These are phyloP conservation scores for Hyphopichia burtonii DNA, from an alignment of 1,139 yeast species.

Conservation along the genomic window DNA sequence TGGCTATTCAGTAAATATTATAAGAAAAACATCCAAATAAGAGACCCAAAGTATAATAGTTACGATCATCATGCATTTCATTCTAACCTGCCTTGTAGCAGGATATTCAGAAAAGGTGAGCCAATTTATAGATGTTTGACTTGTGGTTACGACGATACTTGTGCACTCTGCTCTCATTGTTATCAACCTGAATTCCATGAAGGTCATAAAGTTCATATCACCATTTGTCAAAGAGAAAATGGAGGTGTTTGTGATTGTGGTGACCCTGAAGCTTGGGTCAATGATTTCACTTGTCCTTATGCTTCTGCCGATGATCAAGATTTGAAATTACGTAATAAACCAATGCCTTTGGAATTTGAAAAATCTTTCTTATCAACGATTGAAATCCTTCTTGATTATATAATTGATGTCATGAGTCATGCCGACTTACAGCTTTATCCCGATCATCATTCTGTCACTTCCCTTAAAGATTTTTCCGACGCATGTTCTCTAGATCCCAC, in stretches of 20 bases:
- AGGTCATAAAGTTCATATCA: slow-evolving; percentile 74
- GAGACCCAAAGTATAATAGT: slow-evolving; percentile 21
- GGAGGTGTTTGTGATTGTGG: slow-evolving; percentile 84
- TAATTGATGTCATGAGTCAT: slow-evolving; percentile 66
- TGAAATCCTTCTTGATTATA: slow-evolving; percentile 63
- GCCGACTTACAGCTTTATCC: slow-evolving; percentile 39
- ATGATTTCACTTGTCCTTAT: slow-evolving; percentile 37
- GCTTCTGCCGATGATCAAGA: slow-evolving; percentile 15
- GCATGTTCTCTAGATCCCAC: slow-evolving; percentile 30
- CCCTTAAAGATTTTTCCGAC: slow-evolving; percentile 24
- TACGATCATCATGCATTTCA: slow-evolving; percentile 50
- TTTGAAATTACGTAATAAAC: slow-evolving; percentile 10
- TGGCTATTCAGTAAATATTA: slow-evolving; percentile 37
- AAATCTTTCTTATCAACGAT: slow-evolving; percentile 44
- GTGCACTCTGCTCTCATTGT: slow-evolving; percentile 82
- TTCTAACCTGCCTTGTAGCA: slow-evolving; percentile 72
- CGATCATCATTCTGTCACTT: slow-evolving; percentile 18
- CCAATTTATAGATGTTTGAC: slow-evolving; percentile 82
- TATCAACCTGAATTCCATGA: slow-evolving; percentile 67
- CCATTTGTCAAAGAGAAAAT: slow-evolving; percentile 73
- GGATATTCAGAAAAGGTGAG: slow-evolving; percentile 78
- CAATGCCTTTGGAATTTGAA: slow-evolving; percentile 35
- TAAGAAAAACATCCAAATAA: slow-evolving; percentile 17
- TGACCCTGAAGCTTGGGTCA: slow-evolving; percentile 60
- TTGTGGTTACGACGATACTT: slow-evolving; percentile 82